phyloP scores from a whole-genome alignment of 1,139 yeast species.

The Scheffersomyces illinoinensis region DNA sequence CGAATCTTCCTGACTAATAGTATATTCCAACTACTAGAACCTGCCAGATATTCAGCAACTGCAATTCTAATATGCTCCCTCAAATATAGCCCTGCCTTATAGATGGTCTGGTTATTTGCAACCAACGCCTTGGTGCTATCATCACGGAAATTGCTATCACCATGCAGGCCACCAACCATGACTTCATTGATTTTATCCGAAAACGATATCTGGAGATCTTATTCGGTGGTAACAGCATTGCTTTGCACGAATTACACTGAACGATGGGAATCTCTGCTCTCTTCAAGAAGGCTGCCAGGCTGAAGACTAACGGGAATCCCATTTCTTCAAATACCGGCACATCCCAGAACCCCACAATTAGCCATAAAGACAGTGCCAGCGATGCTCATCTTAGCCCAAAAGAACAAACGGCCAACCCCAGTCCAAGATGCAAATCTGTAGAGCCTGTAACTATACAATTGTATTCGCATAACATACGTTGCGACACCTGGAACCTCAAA shows the following conservation, averaged over 20 bases:
- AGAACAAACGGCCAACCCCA: not conserved
- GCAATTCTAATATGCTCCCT: no score
- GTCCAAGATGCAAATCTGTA: not conserved
- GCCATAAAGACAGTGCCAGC: not conserved
- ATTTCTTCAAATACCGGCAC: not conserved
- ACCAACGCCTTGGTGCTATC: not conserved
- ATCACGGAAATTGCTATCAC: not conserved
- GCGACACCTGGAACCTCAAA: slow-evolving; percentile 32
- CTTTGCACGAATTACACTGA: not conserved
- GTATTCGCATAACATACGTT: slow-evolving; percentile 53
- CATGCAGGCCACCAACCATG: not conserved
- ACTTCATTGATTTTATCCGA: not conserved
- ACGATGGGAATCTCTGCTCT: not conserved
- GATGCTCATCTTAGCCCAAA: not conserved
- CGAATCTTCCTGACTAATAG: no score
- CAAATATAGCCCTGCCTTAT: no score
- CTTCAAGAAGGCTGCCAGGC: not conserved
- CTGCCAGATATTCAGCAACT: no score
- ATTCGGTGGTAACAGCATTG: not conserved
- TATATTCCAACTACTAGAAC: no score
- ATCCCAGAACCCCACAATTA: not conserved
- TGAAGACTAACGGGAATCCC: not conserved
- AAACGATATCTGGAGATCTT: no score
- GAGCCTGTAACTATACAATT: slow-evolving; percentile 26
- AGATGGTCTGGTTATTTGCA: not conserved